Evolutionary conservation across 2,329 filamentous ascomycete genomes (phyloP).

Genomic region (Magnaporthiopsis rhizophila): DNA sequence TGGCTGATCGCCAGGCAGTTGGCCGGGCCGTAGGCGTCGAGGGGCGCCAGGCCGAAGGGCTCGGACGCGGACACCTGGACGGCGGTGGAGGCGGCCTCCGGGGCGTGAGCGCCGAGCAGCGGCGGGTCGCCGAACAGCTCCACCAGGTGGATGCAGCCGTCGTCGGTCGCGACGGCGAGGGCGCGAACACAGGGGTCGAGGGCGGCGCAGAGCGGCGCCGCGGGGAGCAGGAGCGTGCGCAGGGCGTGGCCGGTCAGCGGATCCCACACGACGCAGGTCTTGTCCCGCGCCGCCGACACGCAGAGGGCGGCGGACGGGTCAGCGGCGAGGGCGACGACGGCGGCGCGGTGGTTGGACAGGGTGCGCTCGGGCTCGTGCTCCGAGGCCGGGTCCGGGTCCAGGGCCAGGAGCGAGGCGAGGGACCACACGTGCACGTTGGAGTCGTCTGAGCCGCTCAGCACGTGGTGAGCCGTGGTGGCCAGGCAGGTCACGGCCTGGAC

Average conservation of each 20-base stretch:
- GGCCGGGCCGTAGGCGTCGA: constrained; percentile 53
- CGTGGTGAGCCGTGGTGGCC: constrained; percentile 60
- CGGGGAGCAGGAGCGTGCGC: constrained; percentile 73
- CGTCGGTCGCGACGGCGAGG: constrained; percentile 71
- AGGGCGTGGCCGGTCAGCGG: constrained; percentile 70
- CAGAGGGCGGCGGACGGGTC: constrained; percentile 52
- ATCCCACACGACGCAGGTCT: constrained; percentile 89
- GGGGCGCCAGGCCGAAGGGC: constrained; percentile 48
- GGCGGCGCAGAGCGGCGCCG: constrained; percentile 61
- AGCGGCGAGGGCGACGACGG: constrained; percentile 60
- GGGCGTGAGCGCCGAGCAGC: constrained; percentile 43
- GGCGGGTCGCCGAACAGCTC: constrained; percentile 58
- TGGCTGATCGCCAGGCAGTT: constrained; percentile 68
- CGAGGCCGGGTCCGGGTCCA: constrained; percentile 38
- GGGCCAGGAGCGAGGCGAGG: constrained; percentile 61
- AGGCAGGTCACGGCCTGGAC: constrained; percentile 74
- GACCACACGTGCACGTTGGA: constrained; percentile 92
- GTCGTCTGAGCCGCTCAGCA: constrained; percentile 75
- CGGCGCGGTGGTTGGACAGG: constrained; percentile 69
- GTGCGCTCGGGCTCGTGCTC: constrained; percentile 66
- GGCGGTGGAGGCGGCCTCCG: constrained; percentile 48
- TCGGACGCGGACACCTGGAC: constrained; percentile 40
- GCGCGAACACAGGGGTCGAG: constrained; percentile 80
- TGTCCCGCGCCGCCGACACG: constrained; percentile 76
- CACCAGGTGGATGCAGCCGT: constrained; percentile 71